Evolutionary conservation across 2,329 filamentous ascomycete genomes (phyloP), one percentile per base, ranked within the genome.

Genomic region (Claviceps spartinae): DNA sequence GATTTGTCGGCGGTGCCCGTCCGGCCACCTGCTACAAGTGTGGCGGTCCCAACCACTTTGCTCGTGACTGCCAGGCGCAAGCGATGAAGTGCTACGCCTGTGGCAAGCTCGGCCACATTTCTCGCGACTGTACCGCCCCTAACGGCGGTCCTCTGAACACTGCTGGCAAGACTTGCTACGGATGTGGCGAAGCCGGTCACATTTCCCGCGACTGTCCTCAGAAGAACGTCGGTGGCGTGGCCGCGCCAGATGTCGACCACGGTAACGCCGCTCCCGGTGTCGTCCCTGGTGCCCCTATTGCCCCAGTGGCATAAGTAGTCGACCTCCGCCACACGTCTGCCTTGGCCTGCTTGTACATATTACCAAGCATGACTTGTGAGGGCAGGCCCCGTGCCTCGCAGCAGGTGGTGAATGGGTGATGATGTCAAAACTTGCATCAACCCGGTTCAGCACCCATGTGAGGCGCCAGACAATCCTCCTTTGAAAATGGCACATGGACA

Each of bases 61-160:
- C 93, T 58, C 86, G 93, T 59, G 93, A 98, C 65, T 98, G 93
- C 78, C 93, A 97, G 76, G 90, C 93, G 60, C 89, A 95, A 72
- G 88, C 89, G 57, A 95, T 95, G 88, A 96, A 96, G 76, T 96
- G 90, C 78, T 96, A 95, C 65, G 90, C 90, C 59, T 96, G 90
- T 67, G 90, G 90, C 67, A 95, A 95, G 76, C 82, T 95, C 60
- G 88, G 88, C 49, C 89, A 95, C 73, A 95, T 95, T 69, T 94
- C 87, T 11, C 76, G 78, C 62, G 93, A 98, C 72, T 98, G 93
- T 78, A 95, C 90, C 47, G 88, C 91, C 56, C 91, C 93, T 58
- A 97, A 97, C 69, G 93, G 93, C 53, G 93, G 93, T 24, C 89
- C 91, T 47, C 78, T 97, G 60, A 96, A 93, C 79, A 94, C 88